Percentiles rank a stretch among this genome's conserved stretches.
phyloP scores from a whole-genome alignment of 208 protist genomes.

The Wallacemonas sp. region DNA sequence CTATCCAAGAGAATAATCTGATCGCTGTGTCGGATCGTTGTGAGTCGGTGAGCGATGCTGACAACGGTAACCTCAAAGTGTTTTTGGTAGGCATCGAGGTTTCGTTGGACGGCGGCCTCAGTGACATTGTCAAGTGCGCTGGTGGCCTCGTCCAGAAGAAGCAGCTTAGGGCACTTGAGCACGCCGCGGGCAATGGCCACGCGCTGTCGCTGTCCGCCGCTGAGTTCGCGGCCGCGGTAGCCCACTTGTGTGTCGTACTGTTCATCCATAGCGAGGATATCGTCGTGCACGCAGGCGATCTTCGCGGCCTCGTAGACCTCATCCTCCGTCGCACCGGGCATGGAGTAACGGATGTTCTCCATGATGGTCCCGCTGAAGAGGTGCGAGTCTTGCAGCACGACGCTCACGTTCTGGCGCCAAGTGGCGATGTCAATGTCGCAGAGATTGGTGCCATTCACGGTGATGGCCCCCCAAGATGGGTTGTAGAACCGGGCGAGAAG shows the following conservation, averaged over 20 bases:
- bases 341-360: constrained; percentile 41
- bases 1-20: constrained; percentile 64
- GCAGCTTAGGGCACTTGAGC: constrained; percentile 55
- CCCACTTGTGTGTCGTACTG: constrained; percentile 83
- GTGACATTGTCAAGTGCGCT: constrained; percentile 52
- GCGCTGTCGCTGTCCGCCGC: constrained; percentile 79
- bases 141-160: constrained; percentile 71
- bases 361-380: constrained; percentile 36
- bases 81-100: constrained; percentile 20
- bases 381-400: constrained; percentile 38
- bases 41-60: constrained; percentile 72
- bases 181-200: constrained; percentile 75
- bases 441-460: constrained; percentile 56
- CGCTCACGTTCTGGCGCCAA: constrained; percentile 38
- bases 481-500: constrained; percentile 76
- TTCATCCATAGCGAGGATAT: constrained; percentile 40
- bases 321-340: constrained; percentile 30
- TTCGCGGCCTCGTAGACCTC: constrained; percentile 31
- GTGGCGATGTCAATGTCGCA: constrained; percentile 33
- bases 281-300: constrained; percentile 33
- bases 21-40: constrained; percentile 71
- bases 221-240: constrained; percentile 68
- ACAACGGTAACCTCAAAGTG: constrained; percentile 46
- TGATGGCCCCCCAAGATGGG: constrained; percentile 35
- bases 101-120: constrained; percentile 35